Conservation (phyloP, 805 yeast genomes). For the Dipodascopsis uninucleata region DNA sequence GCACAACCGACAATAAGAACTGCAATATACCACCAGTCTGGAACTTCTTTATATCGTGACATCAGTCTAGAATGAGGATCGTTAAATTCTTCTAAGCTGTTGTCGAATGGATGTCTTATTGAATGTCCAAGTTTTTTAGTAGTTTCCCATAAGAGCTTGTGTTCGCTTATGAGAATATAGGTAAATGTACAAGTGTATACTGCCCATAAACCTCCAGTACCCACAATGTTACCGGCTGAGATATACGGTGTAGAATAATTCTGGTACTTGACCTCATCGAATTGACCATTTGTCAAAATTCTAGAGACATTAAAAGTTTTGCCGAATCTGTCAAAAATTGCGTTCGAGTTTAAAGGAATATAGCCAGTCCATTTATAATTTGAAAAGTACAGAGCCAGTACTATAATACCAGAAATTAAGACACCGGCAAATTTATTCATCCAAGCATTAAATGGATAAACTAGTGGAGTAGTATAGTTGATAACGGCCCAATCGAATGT, state of each 20-base stretch:
- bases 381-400: slow-evolving; percentile 50
- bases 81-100: slow-evolving; percentile 40
- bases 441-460: slow-evolving; percentile 33
- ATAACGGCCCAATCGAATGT: slow-evolving; percentile 45
- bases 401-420: slow-evolving; percentile 48
- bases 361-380: slow-evolving; percentile 54
- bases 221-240: slow-evolving; percentile 52
- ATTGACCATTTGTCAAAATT: slow-evolving; percentile 46
- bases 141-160: slow-evolving; percentile 37
- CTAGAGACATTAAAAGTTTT: slow-evolving; percentile 47
- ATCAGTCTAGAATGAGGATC: slow-evolving; percentile 57
- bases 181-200: slow-evolving; percentile 33
- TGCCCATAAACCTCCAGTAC: slow-evolving; percentile 62
- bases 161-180: slow-evolving; percentile 4
- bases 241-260: slow-evolving; percentile 56
- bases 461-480: slow-evolving; percentile 36
- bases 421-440: slow-evolving; percentile 43
- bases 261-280: slow-evolving; percentile 47
- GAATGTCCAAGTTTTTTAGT: slow-evolving; percentile 27
- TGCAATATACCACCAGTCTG: slow-evolving; percentile 48
- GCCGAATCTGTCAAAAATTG: slow-evolving; percentile 50
- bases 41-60: slow-evolving; percentile 56
- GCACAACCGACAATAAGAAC: slow-evolving; percentile 44
- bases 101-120: slow-evolving; percentile 27
- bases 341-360: slow-evolving; percentile 50